Evolutionary conservation across 1,139 yeast species (phyloP).

Genomic region (Kodamaea sp.): DNA sequence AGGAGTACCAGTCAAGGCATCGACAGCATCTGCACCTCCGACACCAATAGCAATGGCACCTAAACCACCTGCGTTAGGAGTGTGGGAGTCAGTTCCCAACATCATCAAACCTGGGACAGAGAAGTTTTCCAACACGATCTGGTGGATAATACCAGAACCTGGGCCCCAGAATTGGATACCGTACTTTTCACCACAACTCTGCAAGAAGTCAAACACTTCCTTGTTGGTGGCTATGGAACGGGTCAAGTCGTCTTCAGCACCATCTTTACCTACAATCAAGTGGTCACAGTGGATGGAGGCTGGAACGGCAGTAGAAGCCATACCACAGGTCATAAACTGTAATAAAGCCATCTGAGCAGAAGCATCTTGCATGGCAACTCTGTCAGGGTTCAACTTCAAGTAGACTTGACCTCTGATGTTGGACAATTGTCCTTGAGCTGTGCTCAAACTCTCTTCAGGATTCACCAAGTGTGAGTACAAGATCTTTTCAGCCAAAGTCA

Average conservation of each 20-base stretch:
- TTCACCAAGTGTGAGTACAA: slow-evolving; percentile 85
- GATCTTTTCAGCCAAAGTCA: slow-evolving; percentile 92
- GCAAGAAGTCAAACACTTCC: slow-evolving; percentile 91
- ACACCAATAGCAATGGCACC: slow-evolving; percentile 99
- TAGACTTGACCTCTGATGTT: slow-evolving; percentile 82
- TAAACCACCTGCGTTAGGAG: slow-evolving; percentile 99
- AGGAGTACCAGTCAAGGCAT: slow-evolving; percentile 91
- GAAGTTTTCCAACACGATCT: slow-evolving; percentile 94
- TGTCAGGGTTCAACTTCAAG: slow-evolving; percentile 90
- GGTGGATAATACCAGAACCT: slow-evolving; percentile 98
- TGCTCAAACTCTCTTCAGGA: slow-evolving; percentile 74
- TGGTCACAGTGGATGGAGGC: slow-evolving; percentile 97
- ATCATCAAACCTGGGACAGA: slow-evolving; percentile 98
- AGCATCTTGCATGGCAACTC: slow-evolving; percentile 99
- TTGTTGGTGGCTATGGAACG: slow-evolving; percentile 80
- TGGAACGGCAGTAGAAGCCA: slow-evolving; percentile 83
- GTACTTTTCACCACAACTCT: slow-evolving; percentile 86
- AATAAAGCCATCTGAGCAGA: slow-evolving; percentile 97
- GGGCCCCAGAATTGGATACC: slow-evolving; percentile 99
- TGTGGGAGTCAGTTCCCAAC: slow-evolving; percentile 98
- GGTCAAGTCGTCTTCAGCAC: slow-evolving; percentile 77
- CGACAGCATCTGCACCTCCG: slow-evolving; percentile 99
- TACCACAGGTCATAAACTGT: slow-evolving; percentile 96
- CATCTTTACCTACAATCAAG: slow-evolving; percentile 91
- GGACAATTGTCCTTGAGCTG: slow-evolving; percentile 45